phyloP scores from a whole-genome alignment of 306 rosid species.

The Medicago lupulina region DNA sequence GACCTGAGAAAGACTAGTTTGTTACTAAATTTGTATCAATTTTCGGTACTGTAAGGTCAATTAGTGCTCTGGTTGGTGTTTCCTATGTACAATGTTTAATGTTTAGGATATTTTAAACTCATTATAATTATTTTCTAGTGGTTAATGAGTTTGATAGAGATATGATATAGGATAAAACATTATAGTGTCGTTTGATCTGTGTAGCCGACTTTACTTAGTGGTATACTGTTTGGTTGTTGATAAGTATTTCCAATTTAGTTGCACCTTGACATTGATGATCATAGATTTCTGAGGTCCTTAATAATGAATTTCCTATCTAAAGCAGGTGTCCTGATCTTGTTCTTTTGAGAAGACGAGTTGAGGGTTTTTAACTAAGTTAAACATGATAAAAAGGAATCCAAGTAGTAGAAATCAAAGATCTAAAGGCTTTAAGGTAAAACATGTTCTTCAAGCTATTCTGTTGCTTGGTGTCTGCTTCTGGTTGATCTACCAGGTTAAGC shows the following conservation, averaged over 20 bases:
- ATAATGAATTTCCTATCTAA: conserved; percentile 24
- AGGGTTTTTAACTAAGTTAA: conserved; percentile 43
- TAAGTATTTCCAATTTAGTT: conserved; percentile 1
- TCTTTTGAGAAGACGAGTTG: conserved; percentile 38
- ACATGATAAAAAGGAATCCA: conserved; percentile 74
- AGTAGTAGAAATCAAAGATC: conserved; percentile 72
- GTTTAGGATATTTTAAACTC: neutral
- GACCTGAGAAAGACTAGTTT: neutral
- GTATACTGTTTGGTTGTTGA: neutral
- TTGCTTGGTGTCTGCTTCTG: conserved; percentile 91
- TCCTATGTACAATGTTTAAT: conserved; percentile 17
- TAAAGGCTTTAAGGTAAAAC: conserved; percentile 78
- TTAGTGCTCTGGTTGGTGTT: too few species aligned
- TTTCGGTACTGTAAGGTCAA: too few species aligned
- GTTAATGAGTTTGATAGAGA: neutral
- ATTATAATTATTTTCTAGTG: neutral
- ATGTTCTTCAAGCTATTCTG: conserved; percentile 74
- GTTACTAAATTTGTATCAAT: neutral
- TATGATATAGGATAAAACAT: neutral
- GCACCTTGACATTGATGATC: conserved; percentile 2
- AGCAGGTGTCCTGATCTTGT: conserved; percentile 45
- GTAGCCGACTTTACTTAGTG: neutral
- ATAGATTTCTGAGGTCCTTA: conserved; percentile 30
- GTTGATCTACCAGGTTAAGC: conserved; percentile 95
- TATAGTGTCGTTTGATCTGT: neutral